phyloP scores from a whole-genome alignment of 768 basidiomycete genomes.

The Rhodotorula babjevae region DNA sequence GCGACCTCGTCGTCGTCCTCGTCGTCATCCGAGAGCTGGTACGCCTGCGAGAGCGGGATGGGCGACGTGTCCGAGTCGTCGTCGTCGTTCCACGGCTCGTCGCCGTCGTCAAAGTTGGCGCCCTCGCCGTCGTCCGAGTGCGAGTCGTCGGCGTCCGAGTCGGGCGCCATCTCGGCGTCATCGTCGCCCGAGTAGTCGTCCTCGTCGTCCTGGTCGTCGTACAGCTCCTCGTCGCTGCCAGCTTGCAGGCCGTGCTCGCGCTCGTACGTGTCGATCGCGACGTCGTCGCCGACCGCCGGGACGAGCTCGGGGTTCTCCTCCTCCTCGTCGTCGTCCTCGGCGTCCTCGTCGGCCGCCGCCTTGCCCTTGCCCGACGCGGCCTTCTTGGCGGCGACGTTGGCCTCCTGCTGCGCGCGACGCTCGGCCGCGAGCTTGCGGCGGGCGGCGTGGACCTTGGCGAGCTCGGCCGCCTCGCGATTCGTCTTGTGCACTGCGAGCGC shows the following conservation, averaged over 20 bases:
- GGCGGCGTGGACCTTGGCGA: slow-evolving; percentile 65
- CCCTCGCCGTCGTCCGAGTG: slow-evolving; percentile 15
- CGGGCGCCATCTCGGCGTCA: slow-evolving; percentile 41
- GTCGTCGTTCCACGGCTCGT: slow-evolving; percentile 43
- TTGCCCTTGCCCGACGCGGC: slow-evolving; percentile 45
- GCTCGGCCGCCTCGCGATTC: slow-evolving; percentile 40
- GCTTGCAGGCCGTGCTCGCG: slow-evolving; percentile 29
- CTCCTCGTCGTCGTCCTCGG: slow-evolving; percentile 45
- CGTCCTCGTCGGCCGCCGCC: slow-evolving; percentile 36
- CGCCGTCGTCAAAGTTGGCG: slow-evolving; percentile 36
- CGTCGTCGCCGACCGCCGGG: slow-evolving; percentile 46
- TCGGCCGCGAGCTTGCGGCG: slow-evolving; percentile 71
- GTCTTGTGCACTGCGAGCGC: slow-evolving; percentile 71
- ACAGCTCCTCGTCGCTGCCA: slow-evolving; percentile 51
- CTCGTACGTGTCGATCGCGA: slow-evolving; percentile 8
- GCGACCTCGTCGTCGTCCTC: slow-evolving; percentile 23
- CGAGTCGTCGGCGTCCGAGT: slow-evolving; percentile 35
- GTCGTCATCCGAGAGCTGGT: not conserved
- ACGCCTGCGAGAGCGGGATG: slow-evolving; percentile 43
- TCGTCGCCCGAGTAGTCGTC: slow-evolving; percentile 18
- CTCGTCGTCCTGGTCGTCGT: slow-evolving; percentile 16
- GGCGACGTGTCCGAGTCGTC: slow-evolving; percentile 46
- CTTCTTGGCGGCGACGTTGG: slow-evolving; percentile 82
- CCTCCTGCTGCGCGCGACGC: slow-evolving; percentile 81
- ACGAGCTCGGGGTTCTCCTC: slow-evolving; percentile 41